Conservation (phyloP, 129 eudicot genomes). For the Centaurea solstitialis region DNA sequence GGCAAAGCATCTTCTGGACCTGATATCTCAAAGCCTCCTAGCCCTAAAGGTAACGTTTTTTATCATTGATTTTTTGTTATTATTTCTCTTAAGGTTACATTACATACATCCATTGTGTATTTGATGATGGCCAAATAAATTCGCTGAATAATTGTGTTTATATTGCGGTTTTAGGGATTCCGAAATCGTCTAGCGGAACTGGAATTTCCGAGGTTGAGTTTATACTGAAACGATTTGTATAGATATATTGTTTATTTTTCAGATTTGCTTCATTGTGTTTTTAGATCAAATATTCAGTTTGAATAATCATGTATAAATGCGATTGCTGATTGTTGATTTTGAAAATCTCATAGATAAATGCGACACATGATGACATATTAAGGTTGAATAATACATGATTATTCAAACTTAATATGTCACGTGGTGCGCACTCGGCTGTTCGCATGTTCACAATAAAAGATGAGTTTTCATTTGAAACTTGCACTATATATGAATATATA, state of each 20-base stretch:
- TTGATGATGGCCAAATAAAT: neutral
- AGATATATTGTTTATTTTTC: neutral
- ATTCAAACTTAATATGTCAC: too few species aligned
- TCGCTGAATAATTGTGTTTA: neutral
- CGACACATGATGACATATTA: too few species aligned
- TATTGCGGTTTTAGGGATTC: constrained; percentile 42
- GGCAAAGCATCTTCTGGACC: constrained; percentile 61
- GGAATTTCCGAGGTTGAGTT: constrained; percentile 54
- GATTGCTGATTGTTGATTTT: too few species aligned
- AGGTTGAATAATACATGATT: too few species aligned
- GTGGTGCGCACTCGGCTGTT: too few species aligned
- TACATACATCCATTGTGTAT: too few species aligned
- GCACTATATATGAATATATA: too few species aligned
- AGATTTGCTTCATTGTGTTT: neutral
- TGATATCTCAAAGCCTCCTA: constrained; percentile 52
- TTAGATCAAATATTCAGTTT: neutral
- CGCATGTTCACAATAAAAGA: too few species aligned
- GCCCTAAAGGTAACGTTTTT: constrained; percentile 29
- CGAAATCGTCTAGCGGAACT: constrained; percentile 51
- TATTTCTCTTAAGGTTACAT: neutral
- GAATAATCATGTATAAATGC: too few species aligned
- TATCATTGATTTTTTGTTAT: neutral
- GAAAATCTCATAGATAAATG: too few species aligned
- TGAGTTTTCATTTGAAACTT: too few species aligned
- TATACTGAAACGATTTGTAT: neutral